Evolutionary conservation across 208 protist species (phyloP), one percentile per base, ranked within the genome.

Genomic region (Trypanosoma melophagium): DNA sequence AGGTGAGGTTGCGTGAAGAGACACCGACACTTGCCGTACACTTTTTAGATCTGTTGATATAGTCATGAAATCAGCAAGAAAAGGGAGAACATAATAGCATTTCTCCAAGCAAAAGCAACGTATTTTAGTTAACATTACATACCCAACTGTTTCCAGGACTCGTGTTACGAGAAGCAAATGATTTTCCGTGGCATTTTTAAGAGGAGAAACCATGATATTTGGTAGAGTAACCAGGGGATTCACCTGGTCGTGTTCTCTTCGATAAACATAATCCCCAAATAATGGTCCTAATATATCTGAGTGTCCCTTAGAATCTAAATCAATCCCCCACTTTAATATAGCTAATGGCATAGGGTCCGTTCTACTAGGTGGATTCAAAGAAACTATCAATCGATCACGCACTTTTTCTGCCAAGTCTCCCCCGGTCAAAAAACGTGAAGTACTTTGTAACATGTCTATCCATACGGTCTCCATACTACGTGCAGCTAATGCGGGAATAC

Each of bases 391-490:
- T 9, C 22, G 24, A 14, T 19, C 31, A 28, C 50, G 25, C 24
- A 71, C 69, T 40, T 59, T 60, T 16, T 68, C 61, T 21, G 61
- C 41, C 35, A 74, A 63, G 28, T 42, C 19, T 44, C 71, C 77
- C 35, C 79, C 81, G 50, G 78, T 35, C 14, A 92, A 19, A 44
- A 76, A 25, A 40, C 86, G 76, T 79, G 80, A 89, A 31, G 83
- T 73, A 56, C 87, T 84, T 31, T 77, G 57, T 47, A 92, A 73
- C 12, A 65, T 42, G 50, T 86, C 80, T 35, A 25, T 57, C 55
- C 60, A 64, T 1, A 78, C 25, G 0, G 71, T 22, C 0, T 74
- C 63, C 14, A 71, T 49, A 14, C 19, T 44, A 31, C 53, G 53
- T 16, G 58, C 71, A 7, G 66, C n/a, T 13, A 64, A 31, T 24